Evolutionary conservation across 768 basidiomycete genomes (phyloP).

Genomic region (Phlebiopsis flavidoalba): DNA sequence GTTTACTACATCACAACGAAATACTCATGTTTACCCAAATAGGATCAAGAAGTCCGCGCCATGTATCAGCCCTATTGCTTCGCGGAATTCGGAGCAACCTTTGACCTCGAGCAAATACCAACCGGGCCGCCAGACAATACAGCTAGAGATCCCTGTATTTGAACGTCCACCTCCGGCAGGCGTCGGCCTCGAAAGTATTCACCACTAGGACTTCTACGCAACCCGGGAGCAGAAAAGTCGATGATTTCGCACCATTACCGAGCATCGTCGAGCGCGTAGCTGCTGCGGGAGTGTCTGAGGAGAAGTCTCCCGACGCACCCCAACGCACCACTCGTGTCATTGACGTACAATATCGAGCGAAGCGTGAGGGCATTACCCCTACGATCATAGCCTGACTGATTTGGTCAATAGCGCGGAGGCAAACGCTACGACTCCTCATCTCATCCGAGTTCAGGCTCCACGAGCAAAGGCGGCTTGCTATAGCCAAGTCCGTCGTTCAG

Average conservation of each 20-base stretch:
- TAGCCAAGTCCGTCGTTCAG: not conserved
- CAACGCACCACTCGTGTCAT: not conserved
- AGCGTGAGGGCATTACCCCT: not conserved
- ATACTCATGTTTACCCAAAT: not conserved
- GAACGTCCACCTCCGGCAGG: not conserved
- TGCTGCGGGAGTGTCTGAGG: not conserved
- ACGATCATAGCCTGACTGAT: not conserved
- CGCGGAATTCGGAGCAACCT: not conserved
- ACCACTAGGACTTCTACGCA: not conserved
- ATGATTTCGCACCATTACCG: not conserved
- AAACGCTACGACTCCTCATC: not conserved
- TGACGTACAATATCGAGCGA: conserved; percentile 2
- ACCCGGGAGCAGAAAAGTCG: not conserved
- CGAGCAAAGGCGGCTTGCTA: not conserved
- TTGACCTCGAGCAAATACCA: not conserved
- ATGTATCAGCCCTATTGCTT: not conserved
- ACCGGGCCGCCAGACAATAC: not conserved
- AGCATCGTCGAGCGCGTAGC: not conserved
- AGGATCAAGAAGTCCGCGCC: conserved; percentile 6
- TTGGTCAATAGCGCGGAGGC: not conserved
- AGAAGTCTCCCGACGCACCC: not conserved
- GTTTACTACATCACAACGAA: not conserved
- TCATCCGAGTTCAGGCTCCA: not conserved
- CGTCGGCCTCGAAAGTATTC: not conserved
- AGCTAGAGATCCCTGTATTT: conserved; percentile 3